Base-by-base conservation (phyloP, 1,284 basidiomycete species). In the Ganoderma resinaceum region DNA sequence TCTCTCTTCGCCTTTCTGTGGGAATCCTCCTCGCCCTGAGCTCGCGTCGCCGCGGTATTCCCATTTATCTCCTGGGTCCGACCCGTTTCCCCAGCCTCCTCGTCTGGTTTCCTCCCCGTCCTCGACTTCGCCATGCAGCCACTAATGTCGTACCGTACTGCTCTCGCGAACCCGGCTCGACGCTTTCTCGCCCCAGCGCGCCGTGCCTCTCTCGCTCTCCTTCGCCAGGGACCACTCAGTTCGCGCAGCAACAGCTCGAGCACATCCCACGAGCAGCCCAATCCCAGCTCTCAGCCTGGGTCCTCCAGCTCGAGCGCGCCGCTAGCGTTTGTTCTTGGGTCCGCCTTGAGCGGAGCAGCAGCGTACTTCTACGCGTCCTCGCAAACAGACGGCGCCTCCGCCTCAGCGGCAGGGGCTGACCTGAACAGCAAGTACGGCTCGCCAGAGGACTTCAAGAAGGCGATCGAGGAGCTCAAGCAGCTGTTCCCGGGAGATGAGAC, bases 371-470 rank as follows among this genome's bases (percentile, higher is more conserved):
- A 67, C 23, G 65, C 61, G 4, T 65, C 66, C 0, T 49, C 65
- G 2, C 40, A 38, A 16, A 23, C 52, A 31, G 65, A 59, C 42
- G 23, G 49, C 9, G 33, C 33, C 2, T 40, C 37, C 26, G 6
- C 16, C 5, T 18, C 12, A 1, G 23, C 38, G n/a, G 58, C 71
- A 5, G 23, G 63, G 2, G 42, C 67, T 6, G 73, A 68, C 38
- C 66, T 78, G 18, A 77, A 77, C 68, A 69, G 60, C 59, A 63
- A 70, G 29, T 85, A 84, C 71, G 89, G 89, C 18, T 80, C 86
- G 9, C 78, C 82, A 0, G 75, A 82, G 26, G 89, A 90, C 69
- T 89, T 89, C 72, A 70, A 80, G 66, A 73, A 78, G 18, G 89
- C 87, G 0, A 86, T 91, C 49, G 75, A 77, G 52, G 86, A 87